Evolutionary conservation across 2,329 filamentous ascomycete species (phyloP), one percentile per base, ranked within the genome.

Genomic region (Trichoderma hamatum): DNA sequence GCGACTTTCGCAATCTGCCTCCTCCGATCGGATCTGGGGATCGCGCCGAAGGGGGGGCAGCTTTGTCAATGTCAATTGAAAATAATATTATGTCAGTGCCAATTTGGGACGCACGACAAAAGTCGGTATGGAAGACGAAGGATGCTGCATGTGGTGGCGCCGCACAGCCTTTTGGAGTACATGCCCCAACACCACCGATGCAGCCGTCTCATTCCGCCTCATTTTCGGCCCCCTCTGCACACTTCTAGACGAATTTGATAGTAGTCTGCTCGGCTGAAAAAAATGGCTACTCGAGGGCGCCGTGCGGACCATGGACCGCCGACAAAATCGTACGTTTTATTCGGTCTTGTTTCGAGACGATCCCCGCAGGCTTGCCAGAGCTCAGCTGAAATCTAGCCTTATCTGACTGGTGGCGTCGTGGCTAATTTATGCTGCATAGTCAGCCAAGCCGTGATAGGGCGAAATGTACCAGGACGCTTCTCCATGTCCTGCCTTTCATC

Each of bases 371-470:
- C 49, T 62, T 61, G 58, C 49, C 34, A 51, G 56, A 55, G 34
- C 49, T 62, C 66, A 68, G 66, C 66, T 68, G 66, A 62, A 68
- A 34, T 55, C 66, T 61, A 62, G 58, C 56, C 56, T 61, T 46
- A 61, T 62, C 46, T 26, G 66, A 60, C 56, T 51, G 58, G 49
- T 68, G 43, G 66, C 58, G 63, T 60, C 13, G 64, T 67, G 64
- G 43, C 54, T 67, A 56, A 60, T 54, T 61, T 49, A 61, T 62
- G 55, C 66, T 43, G 56, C 56, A 61, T 55, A 34, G 43, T 62
- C 43, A 21, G 46, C 46, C 21, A 54, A 7, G 46, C 46, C 9
- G 21, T 28, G 49, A 26, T 21, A 52, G 30, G 46, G 21, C 30
- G 10, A 66, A 56, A 54, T 13, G 49, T 43, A 64, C 61, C 32